Conservation (phyloP, 2,329 filamentous ascomycete species). For the Penicillium sp. region DNA sequence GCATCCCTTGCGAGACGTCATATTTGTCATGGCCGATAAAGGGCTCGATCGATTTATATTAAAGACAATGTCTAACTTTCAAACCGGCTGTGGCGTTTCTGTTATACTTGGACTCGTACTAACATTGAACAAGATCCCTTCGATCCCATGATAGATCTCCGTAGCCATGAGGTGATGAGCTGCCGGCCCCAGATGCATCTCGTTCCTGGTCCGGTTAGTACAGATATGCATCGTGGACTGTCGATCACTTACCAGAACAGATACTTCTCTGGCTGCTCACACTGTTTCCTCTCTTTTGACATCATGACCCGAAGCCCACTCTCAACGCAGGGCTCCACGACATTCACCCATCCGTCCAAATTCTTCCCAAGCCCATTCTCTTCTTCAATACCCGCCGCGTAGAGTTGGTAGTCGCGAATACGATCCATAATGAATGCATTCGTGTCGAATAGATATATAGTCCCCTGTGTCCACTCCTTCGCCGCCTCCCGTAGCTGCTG, state of each 20-base stretch:
- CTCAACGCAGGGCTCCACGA: constrained; percentile 37
- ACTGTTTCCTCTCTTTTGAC: constrained; percentile 31
- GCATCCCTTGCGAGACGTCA: constrained; percentile 9
- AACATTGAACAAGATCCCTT: constrained; percentile 32
- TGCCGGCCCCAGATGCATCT: constrained; percentile 42
- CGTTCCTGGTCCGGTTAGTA: constrained; percentile 34
- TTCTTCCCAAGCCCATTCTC: constrained; percentile 37
- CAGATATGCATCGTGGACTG: constrained; percentile 4
- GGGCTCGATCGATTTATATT: constrained; percentile 9
- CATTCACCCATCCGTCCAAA: constrained; percentile 37
- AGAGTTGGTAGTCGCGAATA: constrained; percentile 41
- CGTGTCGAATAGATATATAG: constrained; percentile 43
- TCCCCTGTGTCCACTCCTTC: constrained; percentile 34
- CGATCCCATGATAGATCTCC: constrained; percentile 41
- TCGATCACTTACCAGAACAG: constrained; percentile 42
- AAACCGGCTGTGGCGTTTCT: constrained; percentile 19
- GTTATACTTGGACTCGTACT: neutral
- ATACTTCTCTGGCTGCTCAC: constrained; percentile 40
- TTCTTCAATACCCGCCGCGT: constrained; percentile 36
- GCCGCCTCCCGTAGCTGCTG: constrained; percentile 29
- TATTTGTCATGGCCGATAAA: constrained; percentile 5
- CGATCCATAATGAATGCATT: constrained; percentile 42
- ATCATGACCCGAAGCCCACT: constrained; percentile 30
- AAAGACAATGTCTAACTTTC: constrained; percentile 26
- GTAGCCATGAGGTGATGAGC: constrained; percentile 41